phyloP scores from a whole-genome alignment of 805 yeast species.

The Ascoidea asiatica region DNA sequence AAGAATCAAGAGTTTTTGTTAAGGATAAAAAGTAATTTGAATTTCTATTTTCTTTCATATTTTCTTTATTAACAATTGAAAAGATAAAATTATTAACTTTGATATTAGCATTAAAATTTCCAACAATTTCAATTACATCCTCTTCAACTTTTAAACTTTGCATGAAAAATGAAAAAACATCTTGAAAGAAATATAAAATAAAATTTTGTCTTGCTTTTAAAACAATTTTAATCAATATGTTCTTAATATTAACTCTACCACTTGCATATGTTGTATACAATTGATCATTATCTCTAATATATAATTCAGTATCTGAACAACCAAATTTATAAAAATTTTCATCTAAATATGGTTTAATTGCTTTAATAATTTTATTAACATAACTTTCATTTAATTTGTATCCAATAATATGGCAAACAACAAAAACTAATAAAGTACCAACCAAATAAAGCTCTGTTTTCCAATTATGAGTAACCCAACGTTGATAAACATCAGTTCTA shows the following conservation, averaged over 20 bases:
- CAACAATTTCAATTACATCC: slow-evolving; percentile 48
- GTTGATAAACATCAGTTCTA: neutral
- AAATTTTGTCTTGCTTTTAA: slow-evolving; percentile 74
- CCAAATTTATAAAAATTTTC: slow-evolving; percentile 76
- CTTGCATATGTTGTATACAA: slow-evolving; percentile 64
- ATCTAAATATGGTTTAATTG: slow-evolving; percentile 32
- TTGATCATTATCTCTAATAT: slow-evolving; percentile 50
- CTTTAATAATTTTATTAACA: slow-evolving; percentile 36
- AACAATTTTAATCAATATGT: slow-evolving; percentile 44
- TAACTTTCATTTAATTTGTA: slow-evolving; percentile 37
- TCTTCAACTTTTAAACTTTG: slow-evolving; percentile 40
- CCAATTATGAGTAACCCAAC: slow-evolving; percentile 43
- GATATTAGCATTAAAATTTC: slow-evolving; percentile 33
- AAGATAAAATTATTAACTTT: slow-evolving; percentile 44
- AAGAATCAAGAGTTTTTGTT: slow-evolving; percentile 59
- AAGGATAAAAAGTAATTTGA: slow-evolving; percentile 72
- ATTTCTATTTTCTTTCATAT: slow-evolving; percentile 66
- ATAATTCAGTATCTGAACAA: slow-evolving; percentile 27
- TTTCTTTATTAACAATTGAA: slow-evolving; percentile 74
- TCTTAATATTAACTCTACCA: slow-evolving; percentile 70
- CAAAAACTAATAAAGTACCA: slow-evolving; percentile 34
- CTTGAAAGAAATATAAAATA: slow-evolving; percentile 53
- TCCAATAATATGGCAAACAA: slow-evolving; percentile 44
- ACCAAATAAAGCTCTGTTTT: slow-evolving; percentile 49
- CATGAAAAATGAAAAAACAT: slow-evolving; percentile 40